phyloP scores from a whole-genome alignment of 257 asterid species.

The Paraleonurus japonicus region DNA sequence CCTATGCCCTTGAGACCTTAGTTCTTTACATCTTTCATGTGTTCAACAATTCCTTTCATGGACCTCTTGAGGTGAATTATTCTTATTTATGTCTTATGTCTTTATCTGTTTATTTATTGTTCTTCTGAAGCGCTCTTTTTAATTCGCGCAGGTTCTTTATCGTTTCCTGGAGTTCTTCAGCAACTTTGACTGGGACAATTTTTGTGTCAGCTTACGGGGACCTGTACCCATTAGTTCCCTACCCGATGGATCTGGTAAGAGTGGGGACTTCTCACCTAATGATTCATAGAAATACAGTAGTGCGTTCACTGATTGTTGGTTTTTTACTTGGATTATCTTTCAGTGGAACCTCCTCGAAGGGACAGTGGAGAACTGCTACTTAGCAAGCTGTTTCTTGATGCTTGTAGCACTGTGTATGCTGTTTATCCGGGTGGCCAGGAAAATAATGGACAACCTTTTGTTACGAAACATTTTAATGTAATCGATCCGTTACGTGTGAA shows the following conservation, averaged over 20 bases:
- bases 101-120: conserved; percentile 21
- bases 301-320: conserved; percentile 13
- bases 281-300: conserved; percentile 6
- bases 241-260: conserved; percentile 82
- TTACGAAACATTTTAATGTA: conserved; percentile 88
- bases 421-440: conserved; percentile 89
- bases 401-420: conserved; percentile 88
- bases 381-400: conserved; percentile 88
- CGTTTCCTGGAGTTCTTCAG: conserved; percentile 99
- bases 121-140: conserved; percentile 31
- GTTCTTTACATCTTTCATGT: conserved; percentile 98
- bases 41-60: conserved; percentile 86
- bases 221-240: conserved; percentile 91
- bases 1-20: conserved; percentile 89
- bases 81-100: conserved; percentile 15
- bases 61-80: conserved; percentile 89
- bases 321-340: conserved; percentile 24
- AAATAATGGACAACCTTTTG: conserved; percentile 80
- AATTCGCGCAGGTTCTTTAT: conserved; percentile 76
- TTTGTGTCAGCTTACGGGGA: conserved; percentile 98
- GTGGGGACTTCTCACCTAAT: conserved; percentile 4
- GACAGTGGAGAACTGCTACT: conserved; percentile 85
- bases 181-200: conserved; percentile 95
- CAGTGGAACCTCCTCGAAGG: conserved; percentile 92
- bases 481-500: conserved; percentile 95